A percentile compares a stretch with the other conserved stretches of the same genome.
phyloP scores from a whole-genome alignment of 176 grass and related monocot genomes.

The Rhynchospora pubera region DNA sequence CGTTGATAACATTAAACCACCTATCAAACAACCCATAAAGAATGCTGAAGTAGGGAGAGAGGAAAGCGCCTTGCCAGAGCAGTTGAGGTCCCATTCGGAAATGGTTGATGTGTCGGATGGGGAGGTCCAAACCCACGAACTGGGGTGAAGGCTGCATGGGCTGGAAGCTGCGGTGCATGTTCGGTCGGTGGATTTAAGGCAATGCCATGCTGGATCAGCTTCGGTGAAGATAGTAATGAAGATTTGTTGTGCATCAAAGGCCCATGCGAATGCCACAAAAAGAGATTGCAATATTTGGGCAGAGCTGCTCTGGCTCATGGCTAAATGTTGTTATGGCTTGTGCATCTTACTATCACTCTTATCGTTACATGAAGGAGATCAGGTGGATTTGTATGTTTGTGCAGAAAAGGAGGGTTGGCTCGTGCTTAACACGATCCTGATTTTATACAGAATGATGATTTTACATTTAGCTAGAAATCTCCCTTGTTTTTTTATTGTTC shows the following conservation, averaged over 20 bases:
- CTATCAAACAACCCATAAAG: conserved; percentile 61
- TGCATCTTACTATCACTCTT: no score
- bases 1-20: conserved; percentile 61
- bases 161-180: conserved; percentile 15
- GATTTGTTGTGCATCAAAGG: conserved; percentile 76
- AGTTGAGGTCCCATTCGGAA: conserved; percentile 69
- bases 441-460: no score
- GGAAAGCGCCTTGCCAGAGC: conserved; percentile 42
- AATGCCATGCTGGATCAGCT: conserved; percentile 62
- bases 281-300: conserved; percentile 39
- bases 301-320: background rate
- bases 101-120: conserved; percentile 36
- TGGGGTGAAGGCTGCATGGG: conserved; percentile 35
- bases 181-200: conserved; percentile 22
- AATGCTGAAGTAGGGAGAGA: conserved; percentile 63
- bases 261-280: conserved; percentile 62
- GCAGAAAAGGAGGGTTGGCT: no score
- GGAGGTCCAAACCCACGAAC: conserved; percentile 53
- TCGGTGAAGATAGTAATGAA: conserved; percentile 87
- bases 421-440: no score
- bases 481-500: no score
- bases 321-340: no score
- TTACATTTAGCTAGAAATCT: no score
- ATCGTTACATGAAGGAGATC: no score
- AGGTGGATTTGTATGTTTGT: no score